phyloP scores from a whole-genome alignment of 495 filamentous ascomycete genomes.

The Penicillium goetzii region DNA sequence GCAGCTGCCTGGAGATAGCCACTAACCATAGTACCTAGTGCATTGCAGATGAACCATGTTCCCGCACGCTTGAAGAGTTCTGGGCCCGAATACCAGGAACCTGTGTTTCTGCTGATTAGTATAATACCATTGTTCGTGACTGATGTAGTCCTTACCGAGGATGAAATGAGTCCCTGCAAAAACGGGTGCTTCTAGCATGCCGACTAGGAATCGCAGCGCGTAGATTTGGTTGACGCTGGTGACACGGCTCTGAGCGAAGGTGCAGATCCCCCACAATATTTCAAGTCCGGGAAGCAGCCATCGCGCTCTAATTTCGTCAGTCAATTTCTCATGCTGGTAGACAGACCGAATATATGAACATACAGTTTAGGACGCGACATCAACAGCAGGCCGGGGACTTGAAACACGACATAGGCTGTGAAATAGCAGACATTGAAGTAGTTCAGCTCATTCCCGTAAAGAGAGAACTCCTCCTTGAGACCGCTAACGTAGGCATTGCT shows the following conservation, averaged over 20 bases:
- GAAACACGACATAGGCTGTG: constrained; percentile 45
- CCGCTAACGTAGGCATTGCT: constrained; percentile 59
- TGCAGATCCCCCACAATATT: constrained; percentile 34
- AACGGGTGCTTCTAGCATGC: constrained; percentile 46
- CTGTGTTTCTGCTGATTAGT: constrained; percentile 18
- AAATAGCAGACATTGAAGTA: constrained; percentile 48
- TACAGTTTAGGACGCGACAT: constrained; percentile 43
- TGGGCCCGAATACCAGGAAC: constrained; percentile 45
- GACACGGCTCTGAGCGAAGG: constrained; percentile 43
- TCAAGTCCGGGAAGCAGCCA: constrained; percentile 42
- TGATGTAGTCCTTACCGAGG: constrained; percentile 27
- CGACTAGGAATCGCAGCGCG: constrained; percentile 59
- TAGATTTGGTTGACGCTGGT: constrained; percentile 45
- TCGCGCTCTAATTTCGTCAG: constrained; percentile 31
- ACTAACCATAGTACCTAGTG: constrained; percentile 41
- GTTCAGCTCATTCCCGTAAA: constrained; percentile 60
- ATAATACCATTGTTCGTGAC: neutral
- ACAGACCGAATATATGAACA: neutral
- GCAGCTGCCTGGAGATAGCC: constrained; percentile 51
- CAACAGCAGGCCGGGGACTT: constrained; percentile 40
- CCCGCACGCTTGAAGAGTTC: constrained; percentile 45
- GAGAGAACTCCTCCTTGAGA: constrained; percentile 61
- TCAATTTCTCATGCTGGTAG: neutral
- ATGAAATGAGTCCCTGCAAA: constrained; percentile 50
- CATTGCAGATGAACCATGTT: constrained; percentile 45